Evolutionary conservation across 2,329 filamentous ascomycete genomes (phyloP), one percentile per base, ranked within the genome.

Genomic region (Cladorrhinum sp.): DNA sequence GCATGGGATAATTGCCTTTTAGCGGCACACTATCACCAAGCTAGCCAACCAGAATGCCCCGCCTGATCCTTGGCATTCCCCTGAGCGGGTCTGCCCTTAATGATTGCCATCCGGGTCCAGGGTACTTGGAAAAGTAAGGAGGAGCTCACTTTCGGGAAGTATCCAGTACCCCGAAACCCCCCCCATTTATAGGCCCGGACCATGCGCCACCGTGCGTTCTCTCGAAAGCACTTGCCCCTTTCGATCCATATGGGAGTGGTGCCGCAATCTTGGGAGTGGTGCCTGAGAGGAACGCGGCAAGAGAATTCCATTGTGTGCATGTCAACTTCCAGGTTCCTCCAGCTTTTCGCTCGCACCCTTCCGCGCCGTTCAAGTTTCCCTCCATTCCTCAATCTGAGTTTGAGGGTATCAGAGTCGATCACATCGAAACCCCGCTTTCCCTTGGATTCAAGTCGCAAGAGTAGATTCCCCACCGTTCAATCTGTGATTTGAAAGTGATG

Each of bases 131-230:
- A 1, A n/a, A 38, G 49, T 36, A 22, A 18, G 16, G 10, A 16
- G 36, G 23, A 2, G 9, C n/a, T 50, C 23, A 25, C 23, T 45
- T 6, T 22, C 24, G 12, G n/a, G 24, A 62, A 20, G 64, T 67
- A 62, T 38, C 45, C 2, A 8, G 41, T 62, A 67, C 65, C n/a
- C 41, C 38, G n/a, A 23, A 1, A 22, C 32, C 55, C 54, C 32
- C 55, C 54, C 61, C 64, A 62, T 56, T 63, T 63, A 58, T 59
- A 60, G 60, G 32, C 48, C 60, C 57, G 59, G 60, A 55, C 60
- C 57, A 63, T 59, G 64, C 63, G 60, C 65, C 63, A 62, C 63
- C 63, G 60, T 59, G 38, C 48, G 27, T 36, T 38, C 32, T 41
- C 24, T 24, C 22, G 29, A 57, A 48, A 24, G 57, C 55, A 64